Evolutionary conservation across 2,329 filamentous ascomycete genomes (phyloP).

Genomic region (Beauveria rudraprayagi): DNA sequence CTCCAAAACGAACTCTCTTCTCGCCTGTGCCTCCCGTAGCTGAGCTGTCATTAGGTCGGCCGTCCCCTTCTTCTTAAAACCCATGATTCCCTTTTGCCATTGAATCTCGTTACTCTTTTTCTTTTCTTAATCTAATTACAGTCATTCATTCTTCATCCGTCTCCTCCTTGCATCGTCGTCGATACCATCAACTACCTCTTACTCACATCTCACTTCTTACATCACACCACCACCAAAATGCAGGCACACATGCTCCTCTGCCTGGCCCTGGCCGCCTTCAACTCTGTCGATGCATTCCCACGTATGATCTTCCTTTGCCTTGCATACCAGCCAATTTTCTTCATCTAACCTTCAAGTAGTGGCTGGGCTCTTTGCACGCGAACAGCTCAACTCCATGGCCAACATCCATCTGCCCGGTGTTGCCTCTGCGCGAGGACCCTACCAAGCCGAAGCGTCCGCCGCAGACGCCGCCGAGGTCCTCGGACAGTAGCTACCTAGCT

Average conservation of each 20-base stretch:
- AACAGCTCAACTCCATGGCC: not conserved
- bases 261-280: constrained; percentile 2
- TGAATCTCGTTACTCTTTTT: not conserved
- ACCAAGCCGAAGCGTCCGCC: not conserved
- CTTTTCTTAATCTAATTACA: not conserved
- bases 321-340: not conserved
- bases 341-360: not conserved
- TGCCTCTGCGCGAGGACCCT: not conserved
- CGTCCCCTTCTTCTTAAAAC: not conserved
- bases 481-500: not conserved
- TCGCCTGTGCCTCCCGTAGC: not conserved
- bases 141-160: not conserved
- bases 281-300: not conserved
- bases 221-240: not conserved
- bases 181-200: not conserved
- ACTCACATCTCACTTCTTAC: not conserved
- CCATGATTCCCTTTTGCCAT: not conserved
- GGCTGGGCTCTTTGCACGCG: not conserved
- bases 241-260: constrained; percentile 1
- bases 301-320: not conserved
- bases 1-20: not conserved
- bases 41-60: too few species aligned
- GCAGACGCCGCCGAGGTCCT: not conserved
- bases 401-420: not conserved
- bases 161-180: not conserved